Evolutionary conservation across 2,329 filamentous ascomycete genomes (phyloP).

Genomic region (Metarhizium robertsii): DNA sequence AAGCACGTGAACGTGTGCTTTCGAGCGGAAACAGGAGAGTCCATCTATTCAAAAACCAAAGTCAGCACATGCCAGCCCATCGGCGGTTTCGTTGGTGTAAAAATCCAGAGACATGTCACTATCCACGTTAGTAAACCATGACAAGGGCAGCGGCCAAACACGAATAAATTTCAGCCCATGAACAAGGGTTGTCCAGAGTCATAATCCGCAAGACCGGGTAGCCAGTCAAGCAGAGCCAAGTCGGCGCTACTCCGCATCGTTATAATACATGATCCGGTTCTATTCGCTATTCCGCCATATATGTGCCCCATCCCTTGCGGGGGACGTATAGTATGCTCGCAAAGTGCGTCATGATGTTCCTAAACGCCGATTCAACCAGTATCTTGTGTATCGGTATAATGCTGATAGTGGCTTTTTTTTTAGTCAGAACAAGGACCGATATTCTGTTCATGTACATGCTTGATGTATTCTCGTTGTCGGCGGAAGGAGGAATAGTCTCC

Average conservation of each 20-base stretch:
- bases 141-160: not conserved
- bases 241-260: slow-evolving; percentile 6
- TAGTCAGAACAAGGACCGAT: slow-evolving; percentile 24
- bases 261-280: slow-evolving; percentile 7
- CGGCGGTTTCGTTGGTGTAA: not conserved
- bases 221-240: not conserved
- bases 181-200: not conserved
- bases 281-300: slow-evolving; percentile 3
- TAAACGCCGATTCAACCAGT: slow-evolving; percentile 2
- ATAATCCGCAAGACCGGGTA: not conserved
- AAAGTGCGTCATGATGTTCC: not conserved
- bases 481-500: slow-evolving; percentile 73
- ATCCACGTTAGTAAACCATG: slow-evolving; percentile 17
- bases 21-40: not conserved
- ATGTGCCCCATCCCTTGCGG: slow-evolving; percentile 1
- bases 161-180: not conserved
- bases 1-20: not conserved
- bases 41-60: not conserved
- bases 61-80: slow-evolving; percentile 1
- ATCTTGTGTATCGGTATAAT: not conserved
- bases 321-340: not conserved
- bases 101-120: slow-evolving; percentile 15
- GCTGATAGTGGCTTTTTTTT: slow-evolving; percentile 4
- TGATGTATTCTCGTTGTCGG: slow-evolving; percentile 56
- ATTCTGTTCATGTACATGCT: slow-evolving; percentile 36